Evolutionary conservation across 495 filamentous ascomycete genomes (phyloP).

Genomic region (Aspergillus bridgeri): DNA sequence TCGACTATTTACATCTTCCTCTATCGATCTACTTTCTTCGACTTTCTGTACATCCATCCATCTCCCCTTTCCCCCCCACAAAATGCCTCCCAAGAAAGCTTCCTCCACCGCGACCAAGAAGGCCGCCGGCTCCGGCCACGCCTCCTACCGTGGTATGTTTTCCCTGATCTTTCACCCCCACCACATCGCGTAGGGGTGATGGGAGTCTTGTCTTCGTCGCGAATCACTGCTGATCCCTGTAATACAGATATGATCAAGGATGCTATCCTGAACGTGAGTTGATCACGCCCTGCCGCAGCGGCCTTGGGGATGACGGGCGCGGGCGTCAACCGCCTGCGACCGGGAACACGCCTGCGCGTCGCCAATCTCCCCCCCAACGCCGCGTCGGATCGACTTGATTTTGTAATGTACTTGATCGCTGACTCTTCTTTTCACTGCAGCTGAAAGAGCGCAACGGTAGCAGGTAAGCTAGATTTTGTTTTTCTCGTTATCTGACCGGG

Average conservation of each 20-base stretch:
- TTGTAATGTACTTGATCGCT: constrained; percentile 26
- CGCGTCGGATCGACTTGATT: constrained; percentile 14
- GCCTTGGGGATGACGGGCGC: constrained; percentile 35
- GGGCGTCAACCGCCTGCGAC: constrained; percentile 31
- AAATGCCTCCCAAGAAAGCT: constrained; percentile 55
- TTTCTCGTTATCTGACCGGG: constrained; percentile 12
- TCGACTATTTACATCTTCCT: constrained; percentile 17
- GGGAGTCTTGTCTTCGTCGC: constrained; percentile 36
- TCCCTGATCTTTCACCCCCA: constrained; percentile 39
- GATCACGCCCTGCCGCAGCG: constrained; percentile 32
- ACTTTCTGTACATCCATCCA: constrained; percentile 15
- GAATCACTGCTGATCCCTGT: constrained; percentile 45
- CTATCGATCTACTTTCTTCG: constrained; percentile 15
- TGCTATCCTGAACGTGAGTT: constrained; percentile 64
- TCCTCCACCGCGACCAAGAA: constrained; percentile 23
- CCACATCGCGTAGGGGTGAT: constrained; percentile 41
- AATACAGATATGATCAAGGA: constrained; percentile 66
- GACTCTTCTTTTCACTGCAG: constrained; percentile 38
- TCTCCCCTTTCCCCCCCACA: constrained; percentile 19
- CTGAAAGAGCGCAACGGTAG: constrained; percentile 64
- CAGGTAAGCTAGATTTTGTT: constrained; percentile 49
- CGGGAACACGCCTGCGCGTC: constrained; percentile 38
- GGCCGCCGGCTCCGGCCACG: constrained; percentile 43
- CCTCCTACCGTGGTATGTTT: constrained; percentile 61
- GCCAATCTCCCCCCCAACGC: constrained; percentile 27